These are phyloP conservation scores for Cutaneotrichosporon cutaneum DNA, from an alignment of 1,284 basidiomycete genomes.

Conservation along the genomic window DNA sequence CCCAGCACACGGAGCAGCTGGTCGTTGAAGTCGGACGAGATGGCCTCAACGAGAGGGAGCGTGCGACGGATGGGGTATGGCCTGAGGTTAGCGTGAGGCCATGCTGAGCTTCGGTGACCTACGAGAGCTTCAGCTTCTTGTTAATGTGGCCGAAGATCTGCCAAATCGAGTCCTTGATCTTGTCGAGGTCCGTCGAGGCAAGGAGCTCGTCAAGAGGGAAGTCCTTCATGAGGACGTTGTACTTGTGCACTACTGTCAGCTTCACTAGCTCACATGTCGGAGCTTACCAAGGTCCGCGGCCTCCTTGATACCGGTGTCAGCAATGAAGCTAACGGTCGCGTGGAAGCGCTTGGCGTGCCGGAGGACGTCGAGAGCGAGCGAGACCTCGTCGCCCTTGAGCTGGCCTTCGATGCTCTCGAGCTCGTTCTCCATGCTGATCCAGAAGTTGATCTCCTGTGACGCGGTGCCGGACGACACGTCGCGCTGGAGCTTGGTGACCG, in stretches of 20 bases:
- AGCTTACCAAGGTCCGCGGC: constrained; percentile 76
- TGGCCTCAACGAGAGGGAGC: constrained; percentile 94
- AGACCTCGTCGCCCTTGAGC: constrained; percentile 85
- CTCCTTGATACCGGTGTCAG: constrained; percentile 94
- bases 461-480: constrained; percentile 96
- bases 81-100: neutral
- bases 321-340: constrained; percentile 95
- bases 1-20: constrained; percentile 87
- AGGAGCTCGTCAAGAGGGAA: constrained; percentile 95
- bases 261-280: neutral
- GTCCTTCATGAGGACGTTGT: constrained; percentile 98
- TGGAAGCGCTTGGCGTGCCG: constrained; percentile 96
- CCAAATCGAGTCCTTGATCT: constrained; percentile 82
- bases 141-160: constrained; percentile 92
- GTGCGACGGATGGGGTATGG: constrained; percentile 95
- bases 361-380: constrained; percentile 91
- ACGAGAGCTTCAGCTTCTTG: constrained; percentile 86
- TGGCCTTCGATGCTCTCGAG: constrained; percentile 91
- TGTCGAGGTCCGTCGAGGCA: constrained; percentile 91
- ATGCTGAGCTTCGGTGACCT: neutral
- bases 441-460: constrained; percentile 98
- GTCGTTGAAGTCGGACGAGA: constrained; percentile 95
- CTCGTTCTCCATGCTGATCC: constrained; percentile 90
- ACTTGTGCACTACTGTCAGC: constrained; percentile 75
- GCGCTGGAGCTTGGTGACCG: constrained; percentile 87